phyloP scores from a whole-genome alignment of 805 yeast genomes.

The Candida parachauliodes region DNA sequence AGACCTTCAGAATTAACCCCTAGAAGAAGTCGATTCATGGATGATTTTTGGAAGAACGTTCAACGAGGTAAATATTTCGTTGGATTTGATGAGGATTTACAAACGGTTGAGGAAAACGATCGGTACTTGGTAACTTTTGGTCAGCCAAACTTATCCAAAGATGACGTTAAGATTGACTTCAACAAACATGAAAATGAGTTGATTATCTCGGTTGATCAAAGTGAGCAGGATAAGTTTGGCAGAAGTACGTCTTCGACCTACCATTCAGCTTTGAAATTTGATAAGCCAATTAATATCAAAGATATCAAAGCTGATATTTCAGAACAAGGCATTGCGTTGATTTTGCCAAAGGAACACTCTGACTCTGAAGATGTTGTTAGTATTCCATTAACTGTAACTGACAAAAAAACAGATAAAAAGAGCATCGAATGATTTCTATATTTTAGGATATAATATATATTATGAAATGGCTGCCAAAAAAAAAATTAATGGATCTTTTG shows the following conservation, averaged over 20 bases:
- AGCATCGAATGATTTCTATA: too few relatives aligned
- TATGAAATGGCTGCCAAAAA: background rate
- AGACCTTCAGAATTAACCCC: background rate
- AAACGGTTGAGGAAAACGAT: constrained; percentile 21
- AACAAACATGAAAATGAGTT: constrained; percentile 21
- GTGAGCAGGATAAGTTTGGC: constrained; percentile 13
- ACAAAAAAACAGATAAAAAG: too few relatives aligned
- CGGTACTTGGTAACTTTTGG: constrained; percentile 18
- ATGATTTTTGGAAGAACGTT: constrained; percentile 10
- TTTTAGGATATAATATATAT: background rate
- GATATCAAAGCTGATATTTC: constrained; percentile 19
- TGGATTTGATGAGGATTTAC: constrained; percentile 17
- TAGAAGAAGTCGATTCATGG: constrained; percentile 3
- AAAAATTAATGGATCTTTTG: background rate
- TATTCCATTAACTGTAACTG: constrained; percentile 2
- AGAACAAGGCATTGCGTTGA: constrained; percentile 17
- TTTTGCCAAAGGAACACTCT: constrained; percentile 16
- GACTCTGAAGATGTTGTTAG: constrained; percentile 9
- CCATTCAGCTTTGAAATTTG: constrained; percentile 19
- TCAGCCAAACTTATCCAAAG: constrained; percentile 15
- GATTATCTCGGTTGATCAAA: constrained; percentile 14
- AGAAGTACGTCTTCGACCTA: constrained; percentile 14
- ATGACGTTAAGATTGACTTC: constrained; percentile 22
- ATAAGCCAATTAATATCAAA: constrained; percentile 20
- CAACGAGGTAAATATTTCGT: constrained; percentile 7